These are phyloP conservation scores for Protomyces pachydermus DNA, from an alignment of 1,139 yeast species.

Conservation along the genomic window DNA sequence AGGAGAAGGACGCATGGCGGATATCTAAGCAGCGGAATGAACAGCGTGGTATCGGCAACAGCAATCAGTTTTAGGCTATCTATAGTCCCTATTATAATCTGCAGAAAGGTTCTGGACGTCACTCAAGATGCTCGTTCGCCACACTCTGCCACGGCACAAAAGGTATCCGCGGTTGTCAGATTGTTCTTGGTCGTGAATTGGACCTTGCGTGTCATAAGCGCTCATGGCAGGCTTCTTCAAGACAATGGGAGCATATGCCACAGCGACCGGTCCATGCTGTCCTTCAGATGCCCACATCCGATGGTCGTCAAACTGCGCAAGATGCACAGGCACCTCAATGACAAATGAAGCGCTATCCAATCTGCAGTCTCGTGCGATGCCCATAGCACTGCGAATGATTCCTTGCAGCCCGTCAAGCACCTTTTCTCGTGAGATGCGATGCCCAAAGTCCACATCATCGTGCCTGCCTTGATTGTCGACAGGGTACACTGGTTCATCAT, in stretches of 20 bases:
- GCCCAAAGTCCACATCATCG: conserved; percentile 6
- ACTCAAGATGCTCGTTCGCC: conserved; percentile 14
- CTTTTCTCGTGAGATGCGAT: background rate
- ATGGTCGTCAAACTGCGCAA: background rate
- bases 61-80: background rate
- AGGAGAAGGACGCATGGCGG: conserved; percentile 55
- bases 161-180: conserved; percentile 1
- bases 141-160: conserved; percentile 7
- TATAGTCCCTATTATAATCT: background rate
- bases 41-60: conserved; percentile 3
- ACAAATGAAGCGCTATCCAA: conserved; percentile 12
- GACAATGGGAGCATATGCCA: conserved; percentile 11
- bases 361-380: conserved; percentile 17
- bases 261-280: conserved; percentile 10
- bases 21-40: conserved; percentile 43
- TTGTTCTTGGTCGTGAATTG: background rate
- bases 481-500: background rate
- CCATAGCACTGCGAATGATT: conserved; percentile 6
- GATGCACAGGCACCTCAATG: conserved; percentile 10
- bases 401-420: background rate
- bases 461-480: background rate
- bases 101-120: conserved; percentile 8
- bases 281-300: conserved; percentile 13
- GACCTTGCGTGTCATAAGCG: background rate
- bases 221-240: background rate